These are phyloP conservation scores for Apiotrichum porosum DNA, from an alignment of 1,284 basidiomycete species.

Conservation along the genomic window DNA sequence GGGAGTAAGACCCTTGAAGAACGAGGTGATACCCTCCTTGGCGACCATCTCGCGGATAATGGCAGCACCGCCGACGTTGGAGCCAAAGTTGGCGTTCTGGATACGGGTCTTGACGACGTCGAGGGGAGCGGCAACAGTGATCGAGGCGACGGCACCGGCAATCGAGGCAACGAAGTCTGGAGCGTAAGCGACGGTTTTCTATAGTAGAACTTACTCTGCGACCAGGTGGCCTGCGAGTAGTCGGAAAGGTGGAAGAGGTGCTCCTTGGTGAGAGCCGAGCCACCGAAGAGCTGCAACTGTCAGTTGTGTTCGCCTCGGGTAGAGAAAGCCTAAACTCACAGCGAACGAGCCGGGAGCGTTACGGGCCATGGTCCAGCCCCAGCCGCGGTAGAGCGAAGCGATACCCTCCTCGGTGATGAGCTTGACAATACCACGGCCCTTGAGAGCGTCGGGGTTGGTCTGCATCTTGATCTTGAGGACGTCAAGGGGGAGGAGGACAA, in stretches of 20 bases:
- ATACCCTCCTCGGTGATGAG: conserved; percentile 88
- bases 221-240: conserved; percentile 89
- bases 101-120: conserved; percentile 97
- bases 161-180: conserved; percentile 83
- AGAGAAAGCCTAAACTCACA: too few species aligned
- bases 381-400: conserved; percentile 85
- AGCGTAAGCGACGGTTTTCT: not conserved
- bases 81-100: conserved; percentile 96
- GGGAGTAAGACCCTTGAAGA: conserved; percentile 96
- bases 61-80: conserved; percentile 73
- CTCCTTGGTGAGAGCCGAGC: conserved; percentile 90
- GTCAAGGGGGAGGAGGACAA: conserved; percentile 89
- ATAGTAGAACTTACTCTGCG: conserved; percentile 58
- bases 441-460: conserved; percentile 93
- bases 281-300: conserved; percentile 89
- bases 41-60: conserved; percentile 84
- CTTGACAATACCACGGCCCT: conserved; percentile 80
- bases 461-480: conserved; percentile 98
- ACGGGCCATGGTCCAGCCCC: conserved; percentile 98
- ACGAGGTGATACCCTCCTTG: conserved; percentile 77
- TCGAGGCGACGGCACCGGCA: conserved; percentile 88
- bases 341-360: conserved; percentile 96
- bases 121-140: conserved; percentile 91
- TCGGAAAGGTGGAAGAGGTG: conserved; percentile 83
- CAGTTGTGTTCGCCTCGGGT: too few species aligned